These are phyloP conservation scores for Spinacia oleracea DNA, from an alignment of 179 eudicot species.

Conservation along the genomic window DNA sequence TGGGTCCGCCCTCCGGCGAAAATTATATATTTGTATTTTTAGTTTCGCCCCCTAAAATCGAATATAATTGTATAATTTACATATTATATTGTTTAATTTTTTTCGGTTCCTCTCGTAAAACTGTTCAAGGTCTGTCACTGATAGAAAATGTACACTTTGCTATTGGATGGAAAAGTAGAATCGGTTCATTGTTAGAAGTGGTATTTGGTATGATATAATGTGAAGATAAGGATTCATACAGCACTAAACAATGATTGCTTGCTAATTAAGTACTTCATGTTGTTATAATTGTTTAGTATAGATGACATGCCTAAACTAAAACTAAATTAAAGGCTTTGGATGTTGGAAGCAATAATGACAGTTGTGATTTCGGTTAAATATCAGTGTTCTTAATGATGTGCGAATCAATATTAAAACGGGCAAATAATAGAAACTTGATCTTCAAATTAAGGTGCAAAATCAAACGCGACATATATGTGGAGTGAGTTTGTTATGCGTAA, in stretches of 20 bases:
- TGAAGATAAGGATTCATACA: slow-evolving; percentile 1
- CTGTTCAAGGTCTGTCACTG: too few species aligned
- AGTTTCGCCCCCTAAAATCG: too few species aligned
- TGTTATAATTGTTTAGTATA: not conserved
- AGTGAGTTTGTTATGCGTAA: not conserved
- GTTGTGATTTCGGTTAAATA: not conserved
- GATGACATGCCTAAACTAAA: not conserved
- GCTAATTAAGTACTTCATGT: not conserved
- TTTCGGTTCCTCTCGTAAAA: too few species aligned
- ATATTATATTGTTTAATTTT: too few species aligned
- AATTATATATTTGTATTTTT: too few species aligned
- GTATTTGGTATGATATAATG: not conserved
- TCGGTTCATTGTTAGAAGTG: too few species aligned
- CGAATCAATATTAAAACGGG: not conserved
- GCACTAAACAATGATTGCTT: not conserved
- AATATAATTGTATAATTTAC: too few species aligned
- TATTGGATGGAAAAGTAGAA: not conserved
- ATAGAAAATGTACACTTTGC: too few species aligned
- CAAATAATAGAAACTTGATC: not conserved
- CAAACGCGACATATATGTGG: not conserved
- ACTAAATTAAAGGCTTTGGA: not conserved
- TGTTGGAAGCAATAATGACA: slow-evolving; percentile 3
- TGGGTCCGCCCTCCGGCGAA: too few species aligned
- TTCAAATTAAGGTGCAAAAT: not conserved
- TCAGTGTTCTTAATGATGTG: not conserved